A percentile compares a stretch with the other conserved stretches of the same genome.
Evolutionary conservation across 257 asterid genomes (phyloP).

Genomic region (Gentiana dahurica): DNA sequence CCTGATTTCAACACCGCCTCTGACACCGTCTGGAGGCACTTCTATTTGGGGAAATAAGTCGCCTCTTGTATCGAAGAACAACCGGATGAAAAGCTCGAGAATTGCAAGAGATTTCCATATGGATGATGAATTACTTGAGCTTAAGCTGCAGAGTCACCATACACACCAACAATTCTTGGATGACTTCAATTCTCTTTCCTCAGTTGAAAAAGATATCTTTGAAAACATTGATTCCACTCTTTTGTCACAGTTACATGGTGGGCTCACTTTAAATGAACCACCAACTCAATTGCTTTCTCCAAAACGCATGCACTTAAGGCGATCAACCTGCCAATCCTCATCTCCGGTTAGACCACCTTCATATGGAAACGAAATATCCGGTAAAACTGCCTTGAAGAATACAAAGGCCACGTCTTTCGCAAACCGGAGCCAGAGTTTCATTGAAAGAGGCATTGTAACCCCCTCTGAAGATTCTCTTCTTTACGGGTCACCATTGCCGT

Average conservation of each 20-base stretch:
- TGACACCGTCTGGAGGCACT: slow-evolving; percentile 18
- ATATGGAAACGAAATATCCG: slow-evolving; percentile 18
- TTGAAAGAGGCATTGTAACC: slow-evolving; percentile 15
- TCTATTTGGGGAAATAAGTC: slow-evolving; percentile 21
- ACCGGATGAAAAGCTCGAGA: slow-evolving; percentile 21
- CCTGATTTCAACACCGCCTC: slow-evolving; percentile 25
- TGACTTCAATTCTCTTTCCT: slow-evolving; percentile 18
- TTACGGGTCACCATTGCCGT: slow-evolving; percentile 6
- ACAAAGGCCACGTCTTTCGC: slow-evolving; percentile 31
- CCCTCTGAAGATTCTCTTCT: neutral
- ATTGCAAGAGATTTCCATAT: slow-evolving; percentile 22
- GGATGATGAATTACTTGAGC: slow-evolving; percentile 13
- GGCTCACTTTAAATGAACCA: slow-evolving; percentile 16
- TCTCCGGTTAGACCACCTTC: slow-evolving; percentile 21
- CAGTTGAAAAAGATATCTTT: slow-evolving; percentile 19
- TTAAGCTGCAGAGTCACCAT: slow-evolving; percentile 2
- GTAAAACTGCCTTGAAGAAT: slow-evolving; percentile 12
- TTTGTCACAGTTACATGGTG: slow-evolving; percentile 19
- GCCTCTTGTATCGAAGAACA: slow-evolving; percentile 21
- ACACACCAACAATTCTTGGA: slow-evolving; percentile 21
- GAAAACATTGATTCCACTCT: slow-evolving; percentile 18
- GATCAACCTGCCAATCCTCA: slow-evolving; percentile 14
- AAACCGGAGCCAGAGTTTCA: slow-evolving; percentile 35
- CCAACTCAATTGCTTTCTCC: slow-evolving; percentile 16
- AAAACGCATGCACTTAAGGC: slow-evolving; percentile 14